These are phyloP conservation scores for Metschnikowia lachancei DNA, from an alignment of 805 yeast species.

Conservation along the genomic window DNA sequence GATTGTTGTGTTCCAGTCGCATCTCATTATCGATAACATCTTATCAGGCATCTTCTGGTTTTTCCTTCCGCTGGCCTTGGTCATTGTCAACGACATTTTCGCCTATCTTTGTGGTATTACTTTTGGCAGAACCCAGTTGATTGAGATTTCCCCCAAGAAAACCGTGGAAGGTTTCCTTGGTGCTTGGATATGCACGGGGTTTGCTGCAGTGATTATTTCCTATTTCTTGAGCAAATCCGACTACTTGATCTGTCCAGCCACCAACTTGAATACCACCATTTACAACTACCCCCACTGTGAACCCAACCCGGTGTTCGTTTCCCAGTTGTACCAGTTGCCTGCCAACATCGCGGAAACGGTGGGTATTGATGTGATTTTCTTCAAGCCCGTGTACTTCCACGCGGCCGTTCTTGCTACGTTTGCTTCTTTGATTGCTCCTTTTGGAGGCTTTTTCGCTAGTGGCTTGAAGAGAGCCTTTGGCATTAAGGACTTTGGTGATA, in stretches of 20 bases:
- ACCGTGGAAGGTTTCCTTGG: slow-evolving; percentile 97
- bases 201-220: slow-evolving; percentile 67
- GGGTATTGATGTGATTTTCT: slow-evolving; percentile 48
- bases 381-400: slow-evolving; percentile 90
- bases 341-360: slow-evolving; percentile 51
- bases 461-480: slow-evolving; percentile 97
- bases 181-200: slow-evolving; percentile 91
- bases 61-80: slow-evolving; percentile 85
- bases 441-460: slow-evolving; percentile 97
- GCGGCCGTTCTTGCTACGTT: slow-evolving; percentile 83
- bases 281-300: slow-evolving; percentile 69
- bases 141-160: slow-evolving; percentile 93
- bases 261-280: slow-evolving; percentile 57
- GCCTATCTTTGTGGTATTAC: slow-evolving; percentile 97
- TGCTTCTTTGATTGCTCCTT: slow-evolving; percentile 96
- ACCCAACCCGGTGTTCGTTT: slow-evolving; percentile 83
- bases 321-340: slow-evolving; percentile 77
- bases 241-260: slow-evolving; percentile 87
- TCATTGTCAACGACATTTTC: slow-evolving; percentile 90
- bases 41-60: slow-evolving; percentile 93
- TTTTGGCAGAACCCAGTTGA: slow-evolving; percentile 88
- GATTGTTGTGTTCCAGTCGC: slow-evolving; percentile 90
- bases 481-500: slow-evolving; percentile 95
- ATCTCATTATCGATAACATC: slow-evolving; percentile 84
- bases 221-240: slow-evolving; percentile 60